A percentile compares a stretch with the other conserved stretches of the same genome.
These are phyloP conservation scores for Fistulinella prunicolor DNA, from an alignment of 768 basidiomycete genomes.

Conservation along the genomic window DNA sequence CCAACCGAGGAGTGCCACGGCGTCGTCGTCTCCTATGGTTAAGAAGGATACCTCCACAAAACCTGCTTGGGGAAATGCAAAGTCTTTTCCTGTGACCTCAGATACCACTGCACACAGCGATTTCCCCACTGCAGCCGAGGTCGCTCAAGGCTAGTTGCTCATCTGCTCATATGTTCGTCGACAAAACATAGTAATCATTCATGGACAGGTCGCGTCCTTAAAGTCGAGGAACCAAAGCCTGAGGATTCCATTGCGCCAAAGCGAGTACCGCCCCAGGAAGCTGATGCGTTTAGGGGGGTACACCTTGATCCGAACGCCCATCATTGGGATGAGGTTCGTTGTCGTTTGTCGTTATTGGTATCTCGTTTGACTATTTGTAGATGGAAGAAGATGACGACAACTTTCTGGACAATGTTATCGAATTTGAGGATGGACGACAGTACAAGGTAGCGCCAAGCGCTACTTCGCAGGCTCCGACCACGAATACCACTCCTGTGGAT, in stretches of 20 bases:
- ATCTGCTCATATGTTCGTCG: background rate
- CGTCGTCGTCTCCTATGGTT: constrained; percentile 33
- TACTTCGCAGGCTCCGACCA: constrained; percentile 26
- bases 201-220: constrained; percentile 18
- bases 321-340: constrained; percentile 95
- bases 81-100: constrained; percentile 31
- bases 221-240: constrained; percentile 41
- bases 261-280: constrained; percentile 72
- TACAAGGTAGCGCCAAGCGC: constrained; percentile 71
- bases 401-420: constrained; percentile 84
- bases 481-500: constrained; percentile 10
- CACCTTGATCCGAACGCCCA: constrained; percentile 92
- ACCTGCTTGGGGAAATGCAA: constrained; percentile 72
- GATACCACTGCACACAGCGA: constrained; percentile 55
- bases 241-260: constrained; percentile 49
- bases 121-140: constrained; percentile 97
- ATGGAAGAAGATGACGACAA: constrained; percentile 93
- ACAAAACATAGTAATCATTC: constrained; percentile 19
- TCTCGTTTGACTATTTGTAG: constrained; percentile 35
- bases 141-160: constrained; percentile 67
- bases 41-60: constrained; percentile 37
- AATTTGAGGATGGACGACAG: constrained; percentile 93
- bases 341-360: constrained; percentile 4
- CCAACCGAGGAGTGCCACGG: constrained; percentile 48
- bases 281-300: constrained; percentile 92